These are phyloP conservation scores for Trametopsis cervina DNA, from an alignment of 768 basidiomycete species.

Conservation along the genomic window DNA sequence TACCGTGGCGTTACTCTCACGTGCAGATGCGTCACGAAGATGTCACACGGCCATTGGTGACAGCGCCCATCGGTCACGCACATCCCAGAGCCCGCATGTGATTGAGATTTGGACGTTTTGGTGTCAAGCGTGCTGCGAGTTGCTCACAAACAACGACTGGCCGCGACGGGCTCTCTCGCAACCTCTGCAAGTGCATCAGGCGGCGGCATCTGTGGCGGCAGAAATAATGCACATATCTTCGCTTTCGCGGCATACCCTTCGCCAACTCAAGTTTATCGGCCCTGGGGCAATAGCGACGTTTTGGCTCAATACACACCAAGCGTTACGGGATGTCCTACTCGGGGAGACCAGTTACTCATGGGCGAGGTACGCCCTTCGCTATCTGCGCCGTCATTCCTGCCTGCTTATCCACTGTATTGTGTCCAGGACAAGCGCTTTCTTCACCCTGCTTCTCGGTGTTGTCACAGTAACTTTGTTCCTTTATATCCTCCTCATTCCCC, in stretches of 20 bases:
- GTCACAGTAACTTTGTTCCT: slow-evolving; percentile 66
- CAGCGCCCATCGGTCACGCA: too few species aligned
- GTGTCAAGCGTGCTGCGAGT: too few species aligned
- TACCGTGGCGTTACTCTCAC: too few species aligned
- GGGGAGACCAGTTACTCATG: slow-evolving; percentile 34
- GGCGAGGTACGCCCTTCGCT: slow-evolving; percentile 40
- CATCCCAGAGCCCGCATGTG: too few species aligned
- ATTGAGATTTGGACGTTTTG: too few species aligned
- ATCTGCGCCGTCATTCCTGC: neutral
- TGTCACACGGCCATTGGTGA: too few species aligned
- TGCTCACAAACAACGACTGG: too few species aligned
- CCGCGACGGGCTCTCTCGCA: too few species aligned
- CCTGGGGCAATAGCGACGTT: slow-evolving; percentile 64
- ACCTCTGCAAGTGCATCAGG: too few species aligned
- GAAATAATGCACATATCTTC: slow-evolving; percentile 4
- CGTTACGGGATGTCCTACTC: slow-evolving; percentile 37
- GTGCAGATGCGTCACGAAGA: too few species aligned
- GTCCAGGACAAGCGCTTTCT: neutral
- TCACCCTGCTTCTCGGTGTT: slow-evolving; percentile 15
- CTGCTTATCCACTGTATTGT: neutral
- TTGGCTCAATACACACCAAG: slow-evolving; percentile 47
- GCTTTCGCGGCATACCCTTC: slow-evolving; percentile 44
- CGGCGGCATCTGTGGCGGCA: neutral
- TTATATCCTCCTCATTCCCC: slow-evolving; percentile 63
- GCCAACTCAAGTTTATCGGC: slow-evolving; percentile 69